Base-by-base conservation (phyloP, 2,329 filamentous ascomycete species). In the Decorospora gaudefroyi region DNA sequence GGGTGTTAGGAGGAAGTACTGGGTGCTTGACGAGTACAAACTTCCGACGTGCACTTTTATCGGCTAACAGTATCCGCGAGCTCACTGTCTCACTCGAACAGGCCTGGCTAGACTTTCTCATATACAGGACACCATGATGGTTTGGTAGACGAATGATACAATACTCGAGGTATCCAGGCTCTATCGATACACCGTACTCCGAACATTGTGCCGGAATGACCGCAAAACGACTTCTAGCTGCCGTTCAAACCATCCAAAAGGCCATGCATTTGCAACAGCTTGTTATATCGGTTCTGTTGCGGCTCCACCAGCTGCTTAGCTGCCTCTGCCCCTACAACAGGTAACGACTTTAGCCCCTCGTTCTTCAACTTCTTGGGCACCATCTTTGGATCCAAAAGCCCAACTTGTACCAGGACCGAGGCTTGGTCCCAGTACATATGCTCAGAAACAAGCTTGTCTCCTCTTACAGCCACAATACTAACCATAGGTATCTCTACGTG, bases 1-100 rank as follows among this genome's bases (percentile, higher is more conserved):
- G 55, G 92, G 91, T 1, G 88, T 96, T 10, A 83, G 87, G 65
- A 82, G 91, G 61, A 84, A 87, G 46, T 97, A 97, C 69, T 97
- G 92, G 91, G 87, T 86, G 19, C 76, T 97, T 39, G 83, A 90
- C 49, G 84, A 80, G 58, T 93, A 93, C 69, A 81, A 82, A 38
- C 73, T 92, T 55, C 88, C 88, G 2, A 79, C 83, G 31, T 90
- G 86, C 73, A 87, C 78, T 35, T 88, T 91, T 59, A 78, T 91
- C 71, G 82, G 81, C 49, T 88, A 75, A 75, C n/a, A n/a, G n/a
- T n/a, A n/a, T n/a, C n/a, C n/a, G n/a, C n/a, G n/a, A n/a, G n/a
- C n/a, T 30, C 4, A 7, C 7, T 2, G 17, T 12, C 7, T 29
- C 18, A n/a, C 4, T 8, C 12, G 12, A n/a, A n/a, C n/a, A n/a